These are phyloP conservation scores for Candida railenensis DNA, from an alignment of 805 yeast genomes.

Conservation along the genomic window DNA sequence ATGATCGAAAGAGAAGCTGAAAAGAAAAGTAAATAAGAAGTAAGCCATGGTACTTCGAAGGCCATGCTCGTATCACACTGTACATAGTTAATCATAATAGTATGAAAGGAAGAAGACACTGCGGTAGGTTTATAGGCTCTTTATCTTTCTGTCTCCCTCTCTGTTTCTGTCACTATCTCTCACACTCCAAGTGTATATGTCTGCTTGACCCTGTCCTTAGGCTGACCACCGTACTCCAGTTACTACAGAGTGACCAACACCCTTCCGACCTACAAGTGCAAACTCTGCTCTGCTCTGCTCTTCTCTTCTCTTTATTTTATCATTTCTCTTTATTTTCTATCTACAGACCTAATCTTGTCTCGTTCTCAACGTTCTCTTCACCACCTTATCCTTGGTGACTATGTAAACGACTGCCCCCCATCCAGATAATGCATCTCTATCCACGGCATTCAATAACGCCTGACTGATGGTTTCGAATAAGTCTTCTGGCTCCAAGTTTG, in stretches of 20 bases:
- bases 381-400: conserved; percentile 87
- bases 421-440: conserved; percentile 95
- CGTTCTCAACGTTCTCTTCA: conserved; percentile 83
- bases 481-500: conserved; percentile 90
- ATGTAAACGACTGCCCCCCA: conserved; percentile 98
- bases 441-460: conserved; percentile 90
- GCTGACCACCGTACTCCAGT: no score
- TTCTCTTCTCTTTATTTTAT: not conserved
- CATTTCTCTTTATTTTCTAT: not conserved
- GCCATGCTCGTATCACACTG: no score
- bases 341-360: conserved; percentile 74
- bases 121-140: no score
- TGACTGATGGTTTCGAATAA: conserved; percentile 94
- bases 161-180: no score
- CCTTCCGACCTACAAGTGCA: not conserved
- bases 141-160: no score
- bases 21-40: not conserved
- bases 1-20: conserved; percentile 45
- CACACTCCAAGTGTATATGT: no score
- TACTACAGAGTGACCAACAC: no score
- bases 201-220: no score
- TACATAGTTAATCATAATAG: no score
- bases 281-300: not conserved
- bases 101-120: no score
- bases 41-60: no score